These are phyloP conservation scores for Dactylis glomerata DNA, from an alignment of 176 grass and related monocot species.

Conservation along the genomic window DNA sequence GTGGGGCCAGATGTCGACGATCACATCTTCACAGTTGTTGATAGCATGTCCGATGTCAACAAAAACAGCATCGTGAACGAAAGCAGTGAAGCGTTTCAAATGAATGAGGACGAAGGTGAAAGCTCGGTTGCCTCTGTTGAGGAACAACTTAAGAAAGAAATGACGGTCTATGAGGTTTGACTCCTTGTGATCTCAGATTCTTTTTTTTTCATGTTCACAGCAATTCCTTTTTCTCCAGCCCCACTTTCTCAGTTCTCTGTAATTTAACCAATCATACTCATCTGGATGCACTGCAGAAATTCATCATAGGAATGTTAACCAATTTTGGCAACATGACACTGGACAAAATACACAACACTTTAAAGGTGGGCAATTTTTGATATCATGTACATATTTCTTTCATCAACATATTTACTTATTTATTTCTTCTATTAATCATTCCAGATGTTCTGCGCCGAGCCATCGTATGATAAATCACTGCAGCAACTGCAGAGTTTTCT, in stretches of 20 bases:
- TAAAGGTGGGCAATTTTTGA: slow-evolving; percentile 51
- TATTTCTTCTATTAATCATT: background rate
- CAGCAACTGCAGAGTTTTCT: slow-evolving; percentile 91
- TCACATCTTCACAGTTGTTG: slow-evolving; percentile 72
- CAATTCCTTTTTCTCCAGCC: background rate
- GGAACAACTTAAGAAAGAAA: slow-evolving; percentile 94
- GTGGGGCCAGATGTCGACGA: slow-evolving; percentile 63
- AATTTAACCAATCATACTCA: background rate
- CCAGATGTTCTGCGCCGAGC: slow-evolving; percentile 98
- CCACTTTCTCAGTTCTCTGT: background rate
- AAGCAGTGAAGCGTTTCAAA: slow-evolving; percentile 47
- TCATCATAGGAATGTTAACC: slow-evolving; percentile 89
- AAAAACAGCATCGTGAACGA: slow-evolving; percentile 55
- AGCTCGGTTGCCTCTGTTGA: slow-evolving; percentile 86
- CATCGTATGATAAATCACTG: slow-evolving; percentile 92
- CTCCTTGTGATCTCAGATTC: background rate
- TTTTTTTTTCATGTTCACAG: background rate
- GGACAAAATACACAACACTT: slow-evolving; percentile 94
- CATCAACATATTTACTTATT: background rate
- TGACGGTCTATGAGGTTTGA: slow-evolving; percentile 94
- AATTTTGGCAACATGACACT: slow-evolving; percentile 91
- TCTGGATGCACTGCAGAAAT: slow-evolving; percentile 65
- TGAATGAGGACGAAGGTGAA: slow-evolving; percentile 83
- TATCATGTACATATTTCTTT: background rate
- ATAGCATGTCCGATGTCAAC: slow-evolving; percentile 65